phyloP scores from a whole-genome alignment of 192 early-diverging fungal species.

The Coemansia sp. region DNA sequence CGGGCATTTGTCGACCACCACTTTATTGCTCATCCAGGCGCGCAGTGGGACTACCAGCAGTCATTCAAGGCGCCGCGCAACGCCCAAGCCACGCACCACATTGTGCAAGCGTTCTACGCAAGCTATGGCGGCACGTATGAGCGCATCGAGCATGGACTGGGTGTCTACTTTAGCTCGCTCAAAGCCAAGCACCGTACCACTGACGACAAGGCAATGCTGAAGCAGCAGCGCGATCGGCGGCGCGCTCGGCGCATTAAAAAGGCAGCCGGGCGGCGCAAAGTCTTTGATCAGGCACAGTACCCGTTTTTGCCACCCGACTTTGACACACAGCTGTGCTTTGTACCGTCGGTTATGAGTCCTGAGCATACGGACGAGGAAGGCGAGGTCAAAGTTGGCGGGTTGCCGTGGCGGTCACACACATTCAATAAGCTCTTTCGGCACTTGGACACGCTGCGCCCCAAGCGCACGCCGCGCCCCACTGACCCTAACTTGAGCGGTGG shows the following conservation, averaged over 20 bases:
- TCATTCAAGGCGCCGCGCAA: slow-evolving; percentile 56
- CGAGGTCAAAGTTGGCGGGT: slow-evolving; percentile 48
- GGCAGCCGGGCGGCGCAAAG: slow-evolving; percentile 45
- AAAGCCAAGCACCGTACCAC: slow-evolving; percentile 54
- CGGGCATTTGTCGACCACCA: slow-evolving; percentile 53
- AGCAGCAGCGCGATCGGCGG: slow-evolving; percentile 55
- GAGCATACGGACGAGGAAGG: slow-evolving; percentile 55
- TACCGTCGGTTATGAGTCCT: slow-evolving; percentile 48
- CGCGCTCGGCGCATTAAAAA: slow-evolving; percentile 50
- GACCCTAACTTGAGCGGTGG: slow-evolving; percentile 31
- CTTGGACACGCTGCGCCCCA: slow-evolving; percentile 49
- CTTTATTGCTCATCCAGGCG: slow-evolving; percentile 24
- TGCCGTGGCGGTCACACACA: slow-evolving; percentile 42
- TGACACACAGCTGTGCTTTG: slow-evolving; percentile 33
- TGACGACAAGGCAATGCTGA: slow-evolving; percentile 53
- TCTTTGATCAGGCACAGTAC: slow-evolving; percentile 44
- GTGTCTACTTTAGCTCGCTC: slow-evolving; percentile 55
- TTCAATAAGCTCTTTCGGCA: slow-evolving; percentile 43
- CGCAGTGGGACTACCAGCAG: slow-evolving; percentile 55
- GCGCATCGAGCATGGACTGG: slow-evolving; percentile 53
- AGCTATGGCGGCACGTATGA: slow-evolving; percentile 37
- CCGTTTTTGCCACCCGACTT: slow-evolving; percentile 45
- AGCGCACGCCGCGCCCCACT: slow-evolving; percentile 45
- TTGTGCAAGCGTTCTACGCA: slow-evolving; percentile 34
- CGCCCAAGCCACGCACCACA: slow-evolving; percentile 46